phyloP scores from a whole-genome alignment of 2,329 filamentous ascomycete genomes.

The Verticillium dahliae region DNA sequence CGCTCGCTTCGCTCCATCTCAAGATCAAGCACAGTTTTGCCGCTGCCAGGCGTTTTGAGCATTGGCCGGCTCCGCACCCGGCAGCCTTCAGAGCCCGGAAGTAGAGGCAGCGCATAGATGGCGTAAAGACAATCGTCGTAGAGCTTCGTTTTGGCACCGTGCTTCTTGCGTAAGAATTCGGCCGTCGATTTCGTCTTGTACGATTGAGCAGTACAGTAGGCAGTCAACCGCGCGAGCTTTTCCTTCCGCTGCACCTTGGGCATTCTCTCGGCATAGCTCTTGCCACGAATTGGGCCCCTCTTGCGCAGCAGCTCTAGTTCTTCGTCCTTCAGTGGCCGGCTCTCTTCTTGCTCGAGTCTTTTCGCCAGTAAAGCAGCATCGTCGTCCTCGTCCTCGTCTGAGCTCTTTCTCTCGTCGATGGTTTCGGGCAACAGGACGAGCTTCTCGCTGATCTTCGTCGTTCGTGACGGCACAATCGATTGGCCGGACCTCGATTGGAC shows the following conservation, averaged over 20 bases:
- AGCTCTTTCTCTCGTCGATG: slow-evolving; percentile 44
- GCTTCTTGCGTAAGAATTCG: slow-evolving; percentile 78
- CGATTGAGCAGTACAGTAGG: slow-evolving; percentile 91
- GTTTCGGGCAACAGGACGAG: slow-evolving; percentile 90
- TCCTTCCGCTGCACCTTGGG: slow-evolving; percentile 84
- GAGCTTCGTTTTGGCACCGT: slow-evolving; percentile 87
- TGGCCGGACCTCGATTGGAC: slow-evolving; percentile 39
- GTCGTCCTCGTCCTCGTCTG: slow-evolving; percentile 48
- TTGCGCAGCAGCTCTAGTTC: slow-evolving; percentile 59
- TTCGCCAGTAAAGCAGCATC: slow-evolving; percentile 26
- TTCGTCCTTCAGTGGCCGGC: slow-evolving; percentile 59
- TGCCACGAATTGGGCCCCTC: slow-evolving; percentile 59
- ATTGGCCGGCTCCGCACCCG: slow-evolving; percentile 84
- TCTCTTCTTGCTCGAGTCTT: slow-evolving; percentile 49
- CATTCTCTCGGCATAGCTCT: slow-evolving; percentile 89
- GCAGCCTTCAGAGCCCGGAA: slow-evolving; percentile 82
- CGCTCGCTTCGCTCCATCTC: slow-evolving; percentile 93
- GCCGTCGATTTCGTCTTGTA: slow-evolving; percentile 88
- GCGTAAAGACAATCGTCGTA: slow-evolving; percentile 97
- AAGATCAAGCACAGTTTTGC: slow-evolving; percentile 86
- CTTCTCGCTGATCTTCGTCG: slow-evolving; percentile 93
- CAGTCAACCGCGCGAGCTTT: slow-evolving; percentile 83
- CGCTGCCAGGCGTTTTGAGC: slow-evolving; percentile 80
- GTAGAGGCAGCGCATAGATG: slow-evolving; percentile 85
- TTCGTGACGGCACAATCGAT: slow-evolving; percentile 69